These are phyloP conservation scores for Dissophora globulifera DNA, from an alignment of 192 early-diverging fungal genomes.

Conservation along the genomic window DNA sequence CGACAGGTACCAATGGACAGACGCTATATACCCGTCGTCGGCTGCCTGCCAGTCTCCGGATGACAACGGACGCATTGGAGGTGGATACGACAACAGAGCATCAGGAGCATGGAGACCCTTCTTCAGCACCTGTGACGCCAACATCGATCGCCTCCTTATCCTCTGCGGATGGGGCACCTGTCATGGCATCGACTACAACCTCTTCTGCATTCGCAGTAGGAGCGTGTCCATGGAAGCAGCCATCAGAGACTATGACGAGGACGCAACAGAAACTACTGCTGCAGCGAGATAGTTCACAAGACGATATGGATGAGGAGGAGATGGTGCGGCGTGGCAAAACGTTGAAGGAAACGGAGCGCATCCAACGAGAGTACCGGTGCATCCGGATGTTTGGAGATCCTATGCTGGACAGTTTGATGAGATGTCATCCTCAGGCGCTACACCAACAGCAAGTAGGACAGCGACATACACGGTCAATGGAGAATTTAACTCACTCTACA, in stretches of 20 bases:
- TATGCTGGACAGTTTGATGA: constrained; percentile 12
- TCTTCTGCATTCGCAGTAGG: background rate
- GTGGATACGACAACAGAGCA: background rate
- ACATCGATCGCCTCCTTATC: background rate
- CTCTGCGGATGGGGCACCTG: background rate
- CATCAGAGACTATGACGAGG: constrained; percentile 13
- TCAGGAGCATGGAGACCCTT: background rate
- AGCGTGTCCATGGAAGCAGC: constrained; percentile 13
- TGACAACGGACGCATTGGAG: constrained; percentile 11
- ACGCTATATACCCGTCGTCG: background rate
- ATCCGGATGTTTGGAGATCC: constrained; percentile 26
- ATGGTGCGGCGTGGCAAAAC: constrained; percentile 10
- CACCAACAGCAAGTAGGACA: background rate
- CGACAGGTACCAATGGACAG: background rate
- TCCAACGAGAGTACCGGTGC: constrained; percentile 35
- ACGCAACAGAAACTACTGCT: constrained; percentile 46
- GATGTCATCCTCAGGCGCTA: constrained; percentile 13
- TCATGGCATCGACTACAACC: background rate
- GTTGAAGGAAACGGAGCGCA: constrained; percentile 19
- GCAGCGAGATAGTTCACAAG: constrained; percentile 21
- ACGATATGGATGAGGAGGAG: constrained; percentile 22
- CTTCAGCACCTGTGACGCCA: background rate
- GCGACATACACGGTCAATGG: background rate
- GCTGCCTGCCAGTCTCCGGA: constrained; percentile 18
- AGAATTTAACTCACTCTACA: no score